Conservation (phyloP, 306 rosid species). For the Oemleria cerasiformis region DNA sequence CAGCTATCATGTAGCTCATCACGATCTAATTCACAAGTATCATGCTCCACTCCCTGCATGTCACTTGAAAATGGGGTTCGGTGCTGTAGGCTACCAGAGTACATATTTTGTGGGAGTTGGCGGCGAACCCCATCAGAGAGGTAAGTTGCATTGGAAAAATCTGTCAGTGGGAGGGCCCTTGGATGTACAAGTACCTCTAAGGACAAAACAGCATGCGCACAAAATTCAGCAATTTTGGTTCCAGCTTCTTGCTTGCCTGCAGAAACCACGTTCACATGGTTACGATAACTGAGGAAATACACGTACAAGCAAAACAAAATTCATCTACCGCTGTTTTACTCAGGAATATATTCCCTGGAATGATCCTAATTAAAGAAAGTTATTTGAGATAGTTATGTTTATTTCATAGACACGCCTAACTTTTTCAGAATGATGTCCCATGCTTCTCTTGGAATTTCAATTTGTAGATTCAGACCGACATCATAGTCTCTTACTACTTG, state of each 20-base stretch:
- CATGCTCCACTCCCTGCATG: constrained; percentile 25
- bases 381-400: not conserved
- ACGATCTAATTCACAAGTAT: constrained; percentile 31
- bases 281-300: constrained; percentile 13
- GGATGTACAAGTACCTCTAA: constrained; percentile 92
- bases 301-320: not conserved
- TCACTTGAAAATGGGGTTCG: constrained; percentile 30
- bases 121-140: constrained; percentile 23
- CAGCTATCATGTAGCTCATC: constrained; percentile 42
- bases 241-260: constrained; percentile 73
- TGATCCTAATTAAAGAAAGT: not conserved
- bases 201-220: constrained; percentile 72
- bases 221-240: constrained; percentile 71
- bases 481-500: not conserved
- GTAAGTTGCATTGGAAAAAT: constrained; percentile 30
- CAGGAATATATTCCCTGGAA: not conserved
- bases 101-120: constrained; percentile 29
- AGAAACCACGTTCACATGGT: constrained; percentile 26
- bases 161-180: constrained; percentile 60
- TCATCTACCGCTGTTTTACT: not conserved
- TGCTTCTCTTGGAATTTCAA: constrained; percentile 7
- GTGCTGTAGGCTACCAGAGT: constrained; percentile 25
- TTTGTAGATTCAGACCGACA: not conserved
- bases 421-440: not conserved
- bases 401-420: not conserved